These are phyloP conservation scores for Pseudozyma flocculosa DNA, from an alignment of 1,284 basidiomycete species.

Conservation along the genomic window DNA sequence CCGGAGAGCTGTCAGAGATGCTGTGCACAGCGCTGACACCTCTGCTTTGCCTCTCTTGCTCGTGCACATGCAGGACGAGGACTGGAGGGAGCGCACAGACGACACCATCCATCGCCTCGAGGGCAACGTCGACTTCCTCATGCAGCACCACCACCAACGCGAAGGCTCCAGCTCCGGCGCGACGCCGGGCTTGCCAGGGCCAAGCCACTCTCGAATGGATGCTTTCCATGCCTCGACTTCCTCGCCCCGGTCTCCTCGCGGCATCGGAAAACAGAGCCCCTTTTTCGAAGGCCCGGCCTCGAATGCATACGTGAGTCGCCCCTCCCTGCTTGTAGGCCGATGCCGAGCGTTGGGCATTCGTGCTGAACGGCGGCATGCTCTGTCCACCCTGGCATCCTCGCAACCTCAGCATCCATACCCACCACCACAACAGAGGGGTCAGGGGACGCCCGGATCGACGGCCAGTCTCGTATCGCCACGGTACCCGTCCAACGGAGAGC, in stretches of 20 bases:
- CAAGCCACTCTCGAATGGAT: constrained; percentile 8
- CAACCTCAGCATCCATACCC: constrained; percentile 2
- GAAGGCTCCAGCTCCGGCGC: constrained; percentile 3
- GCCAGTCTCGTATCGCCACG: not conserved
- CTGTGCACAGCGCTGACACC: not conserved
- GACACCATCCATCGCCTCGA: constrained; percentile 29
- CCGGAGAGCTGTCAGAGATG: not conserved
- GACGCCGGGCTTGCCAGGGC: not conserved
- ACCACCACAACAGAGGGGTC: constrained; percentile 7
- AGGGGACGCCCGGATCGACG: not conserved
- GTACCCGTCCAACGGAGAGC: constrained; percentile 2
- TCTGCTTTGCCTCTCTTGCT: too few relatives aligned
- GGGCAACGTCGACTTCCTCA: constrained; percentile 39
- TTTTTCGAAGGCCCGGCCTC: not conserved
- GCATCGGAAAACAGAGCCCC: constrained; percentile 4
- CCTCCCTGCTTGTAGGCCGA: too few relatives aligned
- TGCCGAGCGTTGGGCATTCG: too few relatives aligned
- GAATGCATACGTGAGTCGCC: not conserved
- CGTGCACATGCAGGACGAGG: constrained; percentile 21
- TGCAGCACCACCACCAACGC: constrained; percentile 18
- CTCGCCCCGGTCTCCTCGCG: constrained; percentile 11
- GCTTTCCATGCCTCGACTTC: constrained; percentile 13
- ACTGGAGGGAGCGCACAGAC: constrained; percentile 48
- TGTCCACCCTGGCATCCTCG: too few relatives aligned
- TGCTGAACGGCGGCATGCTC: too few relatives aligned